Conservation (phyloP, 2,329 filamentous ascomycete genomes). For the Ceratocystis diversiconidia region DNA sequence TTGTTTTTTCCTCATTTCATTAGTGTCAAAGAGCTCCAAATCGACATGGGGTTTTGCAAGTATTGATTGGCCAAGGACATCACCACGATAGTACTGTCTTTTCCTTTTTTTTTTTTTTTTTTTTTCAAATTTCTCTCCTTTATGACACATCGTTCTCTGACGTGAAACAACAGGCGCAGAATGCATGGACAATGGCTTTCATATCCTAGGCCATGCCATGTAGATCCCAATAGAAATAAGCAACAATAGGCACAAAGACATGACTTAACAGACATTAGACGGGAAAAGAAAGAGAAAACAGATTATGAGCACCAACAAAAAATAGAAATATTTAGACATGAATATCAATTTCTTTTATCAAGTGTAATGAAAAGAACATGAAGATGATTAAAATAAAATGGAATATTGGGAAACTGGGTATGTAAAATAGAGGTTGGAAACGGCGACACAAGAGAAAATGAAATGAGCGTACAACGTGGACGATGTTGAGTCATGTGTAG, state of each 20-base stretch:
- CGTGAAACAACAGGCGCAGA: not conserved
- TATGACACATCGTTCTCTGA: not conserved
- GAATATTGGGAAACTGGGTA: not conserved
- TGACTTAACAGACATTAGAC: not conserved
- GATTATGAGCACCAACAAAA: not conserved
- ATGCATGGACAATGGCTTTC: not conserved
- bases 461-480: not conserved
- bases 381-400: not conserved
- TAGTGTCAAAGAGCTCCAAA: not conserved
- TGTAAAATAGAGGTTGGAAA: conserved; percentile 1
- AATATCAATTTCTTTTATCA: not conserved
- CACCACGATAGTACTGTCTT: not conserved
- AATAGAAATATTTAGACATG: not conserved
- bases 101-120: not conserved
- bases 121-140: not conserved
- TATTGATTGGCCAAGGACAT: not conserved
- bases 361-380: not conserved
- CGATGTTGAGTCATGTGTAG: not conserved
- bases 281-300: not conserved
- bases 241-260: not conserved
- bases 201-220: not conserved
- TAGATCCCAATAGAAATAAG: conserved; percentile 1
- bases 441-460: not conserved
- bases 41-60: not conserved
- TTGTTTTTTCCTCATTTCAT: not conserved